Evolutionary conservation across 2,329 filamentous ascomycete species (phyloP), one percentile per base, ranked within the genome.

Genomic region (Purpureocillium lavendulum): DNA sequence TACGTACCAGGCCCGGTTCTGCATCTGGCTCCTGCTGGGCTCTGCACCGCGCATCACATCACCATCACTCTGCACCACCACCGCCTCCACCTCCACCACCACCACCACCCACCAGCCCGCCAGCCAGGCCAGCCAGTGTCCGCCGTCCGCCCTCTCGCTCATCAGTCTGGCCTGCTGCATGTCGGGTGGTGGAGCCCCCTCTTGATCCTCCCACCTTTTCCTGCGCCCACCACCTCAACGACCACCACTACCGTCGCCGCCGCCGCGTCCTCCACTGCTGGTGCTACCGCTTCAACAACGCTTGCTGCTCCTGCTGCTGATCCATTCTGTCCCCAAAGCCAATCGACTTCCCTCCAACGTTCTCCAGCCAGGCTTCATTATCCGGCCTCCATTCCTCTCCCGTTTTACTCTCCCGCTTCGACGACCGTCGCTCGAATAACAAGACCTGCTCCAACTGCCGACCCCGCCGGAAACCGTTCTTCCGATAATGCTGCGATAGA

Each of bases 401-500:
- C 29, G 4, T 30, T 14, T 14, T 30, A 6, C 6, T 30, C 12
- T 14, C 5, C 29, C 29, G 13, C 29, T 4, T 30, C 29, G 29
- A 6, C 29, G 11, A 6, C 21, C 5, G 21, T 26, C 10, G 6
- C 21, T 26, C 21, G 10, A 26, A 10, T 10, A 26, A 26, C 21
- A 26, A 26, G 21, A 26, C 21, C 6, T 30, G 11, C 29, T 30
- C 29, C 7, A 30, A 4, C 29, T 13, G 29, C 29, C 29, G 11
- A 14, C 29, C 29, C 29, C 11, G n/a, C 29, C 29, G 11, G 29
- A 30, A 7, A 6, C 11, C 29, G 4, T 13, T 14, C 29, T 12
- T 14, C 29, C 36, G 30, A 42, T n/a, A 38, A 48, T 48, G 45
- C 41, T 32, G 32, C 41, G 36, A 41, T 48, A 48, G 39, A 33